phyloP scores from a whole-genome alignment of 208 protist species.

The Acanthamoeba comandoni region DNA sequence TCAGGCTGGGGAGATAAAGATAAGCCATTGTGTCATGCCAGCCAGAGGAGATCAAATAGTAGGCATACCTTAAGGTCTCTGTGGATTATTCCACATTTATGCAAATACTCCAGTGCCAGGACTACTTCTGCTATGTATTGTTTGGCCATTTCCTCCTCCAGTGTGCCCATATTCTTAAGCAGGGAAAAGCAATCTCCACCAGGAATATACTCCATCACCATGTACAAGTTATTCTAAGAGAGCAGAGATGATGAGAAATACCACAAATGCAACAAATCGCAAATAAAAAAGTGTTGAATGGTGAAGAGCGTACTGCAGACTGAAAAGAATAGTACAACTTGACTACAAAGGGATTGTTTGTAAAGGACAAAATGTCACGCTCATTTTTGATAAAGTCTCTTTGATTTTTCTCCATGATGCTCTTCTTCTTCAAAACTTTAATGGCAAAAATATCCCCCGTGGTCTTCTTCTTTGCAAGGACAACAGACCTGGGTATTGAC shows the following conservation, averaged over 20 bases:
- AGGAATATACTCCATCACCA: constrained; percentile 90
- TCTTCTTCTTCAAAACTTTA: constrained; percentile 87
- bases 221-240: constrained; percentile 75
- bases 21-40: no score
- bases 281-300: neutral
- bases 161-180: constrained; percentile 47
- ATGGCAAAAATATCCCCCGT: constrained; percentile 89
- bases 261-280: no score
- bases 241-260: no score
- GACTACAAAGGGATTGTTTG: constrained; percentile 87
- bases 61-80: constrained; percentile 64
- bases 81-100: constrained; percentile 80
- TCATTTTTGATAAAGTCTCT: constrained; percentile 85
- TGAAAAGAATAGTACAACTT: constrained; percentile 90
- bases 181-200: constrained; percentile 87
- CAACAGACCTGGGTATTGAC: constrained; percentile 62
- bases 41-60: no score
- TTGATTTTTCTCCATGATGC: constrained; percentile 88
- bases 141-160: constrained; percentile 4
- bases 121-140: constrained; percentile 87
- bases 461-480: constrained; percentile 83
- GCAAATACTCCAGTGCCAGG: constrained; percentile 87
- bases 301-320: constrained; percentile 43
- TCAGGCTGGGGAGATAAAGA: constrained; percentile 78
- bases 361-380: constrained; percentile 83